Evolutionary conservation across 2,329 filamentous ascomycete genomes (phyloP), one percentile per base, ranked within the genome.

Genomic region (Stachybotrys elegans): DNA sequence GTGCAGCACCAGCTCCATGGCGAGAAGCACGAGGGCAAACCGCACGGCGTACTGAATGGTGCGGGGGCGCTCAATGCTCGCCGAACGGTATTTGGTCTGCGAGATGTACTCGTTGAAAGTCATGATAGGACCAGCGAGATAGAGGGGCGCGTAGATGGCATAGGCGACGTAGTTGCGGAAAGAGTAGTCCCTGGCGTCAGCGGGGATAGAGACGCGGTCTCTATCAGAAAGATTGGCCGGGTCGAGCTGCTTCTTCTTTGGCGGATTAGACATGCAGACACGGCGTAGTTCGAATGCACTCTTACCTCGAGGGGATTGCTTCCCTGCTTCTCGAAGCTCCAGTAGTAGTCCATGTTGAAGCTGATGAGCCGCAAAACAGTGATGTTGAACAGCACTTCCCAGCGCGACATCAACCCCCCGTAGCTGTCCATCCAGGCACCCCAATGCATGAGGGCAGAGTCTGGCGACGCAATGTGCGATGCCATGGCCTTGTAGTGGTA

Each of bases 51-150:
- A 98, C 37, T 88, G 81, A 22, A 84, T 61, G 2, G 86, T 96
- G 43, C 91, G 87, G 3, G 70, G 66, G 4, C 64, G 66, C 52
- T 84, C 86, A 56, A 93, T 83, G 45, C 80, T 90, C 11, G 84
- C 76, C 1, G 88, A 68, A 12, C 76, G 78, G 66, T 92, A 86
- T 52, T 88, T 85, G 48, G 77, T 75, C 63, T 98, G 93, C 1
- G 88, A 86, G 50, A 97, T 84, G 71, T 93, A 98, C 71, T 98
- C 94, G 67, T 98, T 98, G 72, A 97, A 98, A 12, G 91, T 97
- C 48, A 98, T 63, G 57, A 98, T 95, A 1, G 93, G 93, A 0
- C 93, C 93, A 0, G 91, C 81, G 23, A 98, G 77, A 65, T 97
- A 98, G 1, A 98, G 78, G 1, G 93, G 93, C 2, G 90, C 89